A percentile compares a stretch with the other conserved stretches of the same genome.
phyloP scores from a whole-genome alignment of 768 basidiomycete genomes.

The Suillus subluteus region DNA sequence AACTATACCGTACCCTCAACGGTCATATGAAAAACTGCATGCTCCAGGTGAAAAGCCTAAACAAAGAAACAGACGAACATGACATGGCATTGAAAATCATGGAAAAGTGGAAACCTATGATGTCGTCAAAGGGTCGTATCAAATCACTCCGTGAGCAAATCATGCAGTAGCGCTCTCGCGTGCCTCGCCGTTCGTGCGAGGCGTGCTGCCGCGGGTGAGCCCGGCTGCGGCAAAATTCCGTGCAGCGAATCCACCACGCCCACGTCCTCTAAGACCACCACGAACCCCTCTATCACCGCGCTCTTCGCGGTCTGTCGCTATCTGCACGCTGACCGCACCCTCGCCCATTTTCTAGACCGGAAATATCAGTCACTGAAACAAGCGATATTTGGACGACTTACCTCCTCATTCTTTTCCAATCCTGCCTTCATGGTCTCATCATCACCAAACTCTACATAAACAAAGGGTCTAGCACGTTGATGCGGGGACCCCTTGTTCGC shows the following conservation, averaged over 20 bases:
- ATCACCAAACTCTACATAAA: conserved; percentile 89
- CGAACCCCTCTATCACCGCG: conserved; percentile 41
- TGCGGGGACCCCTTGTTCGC: conserved; percentile 36
- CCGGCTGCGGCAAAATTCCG: conserved; percentile 74
- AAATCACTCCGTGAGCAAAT: conserved; percentile 20
- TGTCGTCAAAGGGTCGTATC: conserved; percentile 24
- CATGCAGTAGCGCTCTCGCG: conserved; percentile 30
- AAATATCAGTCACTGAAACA: conserved; percentile 16
- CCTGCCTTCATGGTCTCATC: conserved; percentile 85
- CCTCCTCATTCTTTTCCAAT: conserved; percentile 73
- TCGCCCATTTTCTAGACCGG: conserved; percentile 69
- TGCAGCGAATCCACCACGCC: conserved; percentile 61
- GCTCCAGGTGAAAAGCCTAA: conserved; percentile 1
- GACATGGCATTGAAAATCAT: conserved; percentile 6
- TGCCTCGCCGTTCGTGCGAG: conserved; percentile 33
- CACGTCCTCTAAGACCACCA: conserved; percentile 58
- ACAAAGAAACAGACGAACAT: conserved; percentile 2
- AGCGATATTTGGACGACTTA: conserved; percentile 35
- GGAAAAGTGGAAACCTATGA: conserved; percentile 14
- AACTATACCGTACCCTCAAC: conserved; percentile 9
- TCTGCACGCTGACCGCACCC: conserved; percentile 63
- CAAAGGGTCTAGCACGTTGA: conserved; percentile 57
- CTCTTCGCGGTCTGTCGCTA: conserved; percentile 62
- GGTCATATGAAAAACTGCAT: conserved; percentile 9
- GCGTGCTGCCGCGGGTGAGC: conserved; percentile 42